Evolutionary conservation across 805 yeast species (phyloP), one percentile per base, ranked within the genome.

Genomic region (Cephaloascus albidus): DNA sequence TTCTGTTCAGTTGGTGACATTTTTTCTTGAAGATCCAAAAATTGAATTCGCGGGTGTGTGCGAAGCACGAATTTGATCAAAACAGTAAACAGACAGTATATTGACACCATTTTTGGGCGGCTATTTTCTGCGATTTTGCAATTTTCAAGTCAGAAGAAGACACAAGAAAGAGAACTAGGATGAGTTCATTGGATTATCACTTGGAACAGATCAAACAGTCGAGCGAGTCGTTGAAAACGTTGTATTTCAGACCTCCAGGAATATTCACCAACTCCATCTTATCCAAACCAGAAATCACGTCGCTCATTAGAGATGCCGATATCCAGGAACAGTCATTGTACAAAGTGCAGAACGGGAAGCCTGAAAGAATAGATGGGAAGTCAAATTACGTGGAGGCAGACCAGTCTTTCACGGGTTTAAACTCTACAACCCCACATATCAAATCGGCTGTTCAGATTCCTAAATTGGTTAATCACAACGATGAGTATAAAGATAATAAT

Each of bases 241-340:
- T 71, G 3, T 60, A 73, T 40, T 80, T 80, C 53, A 55, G 66
- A 17, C 65, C 70, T 0, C 76, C 84, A 0, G 85, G 86, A 0
- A 70, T 77, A 3, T 81, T 81, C 54, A 75, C 82, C 32, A 81
- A 81, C 49, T 81, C 87, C 2, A 59, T 79, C 15, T 64, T 76
- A 8, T 58, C 66, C 19, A 57, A 63, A 37, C 76, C 78, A 10
- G 64, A 66, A 20, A 77, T 79, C 41, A 76, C 80, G 2, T 58
- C 67, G 17, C 57, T 81, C n/a, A 57, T 81, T 17, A 65, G 81
- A 46, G 87, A 81, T 53, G 76, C 82, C 3, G 72, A 74, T 28
- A 54, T 50, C 0, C 65, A 68, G 31, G 84, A 78, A 46, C 72
- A 61, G 28, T 60, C 74, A 2, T 53, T 79, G 28, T 79, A 75